Evolutionary conservation across 495 filamentous ascomycete genomes (phyloP).

Genomic region (Talaromyces liani): DNA sequence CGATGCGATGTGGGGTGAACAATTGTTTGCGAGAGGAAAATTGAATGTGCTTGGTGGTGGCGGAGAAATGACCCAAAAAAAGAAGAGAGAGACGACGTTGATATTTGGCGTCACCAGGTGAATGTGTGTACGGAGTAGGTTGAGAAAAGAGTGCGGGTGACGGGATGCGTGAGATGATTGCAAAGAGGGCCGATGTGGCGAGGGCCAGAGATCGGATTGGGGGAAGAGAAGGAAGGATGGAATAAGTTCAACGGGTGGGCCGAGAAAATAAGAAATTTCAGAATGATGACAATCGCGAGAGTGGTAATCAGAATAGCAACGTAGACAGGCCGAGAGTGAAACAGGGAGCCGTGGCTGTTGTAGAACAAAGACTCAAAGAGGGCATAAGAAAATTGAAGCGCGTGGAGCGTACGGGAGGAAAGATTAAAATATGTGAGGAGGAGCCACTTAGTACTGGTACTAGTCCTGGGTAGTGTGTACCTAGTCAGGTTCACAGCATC

Average conservation of each 20-base stretch:
- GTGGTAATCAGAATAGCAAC: constrained; percentile 2
- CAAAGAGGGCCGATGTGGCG: constrained; percentile 9
- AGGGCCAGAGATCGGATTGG: background rate
- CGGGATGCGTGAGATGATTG: background rate
- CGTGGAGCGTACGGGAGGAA: background rate
- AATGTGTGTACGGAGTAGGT: background rate
- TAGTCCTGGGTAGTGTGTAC: background rate
- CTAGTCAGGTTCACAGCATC: background rate
- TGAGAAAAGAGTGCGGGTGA: constrained; percentile 5
- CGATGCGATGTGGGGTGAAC: background rate
- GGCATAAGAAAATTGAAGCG: background rate
- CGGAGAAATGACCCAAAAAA: background rate
- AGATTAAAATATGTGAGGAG: background rate
- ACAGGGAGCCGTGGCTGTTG: constrained; percentile 1
- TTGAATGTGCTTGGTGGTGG: background rate
- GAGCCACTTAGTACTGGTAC: background rate
- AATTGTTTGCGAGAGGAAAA: background rate
- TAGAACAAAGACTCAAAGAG: background rate
- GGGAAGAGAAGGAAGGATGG: background rate
- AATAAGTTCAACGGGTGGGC: background rate
- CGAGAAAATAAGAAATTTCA: constrained; percentile 10
- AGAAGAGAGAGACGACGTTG: background rate
- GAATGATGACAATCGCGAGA: constrained; percentile 16
- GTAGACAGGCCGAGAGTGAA: constrained; percentile 4
- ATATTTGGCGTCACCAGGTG: background rate